These are phyloP conservation scores for Rhododendron simsii DNA, from an alignment of 148 eudicot species.

Conservation along the genomic window DNA sequence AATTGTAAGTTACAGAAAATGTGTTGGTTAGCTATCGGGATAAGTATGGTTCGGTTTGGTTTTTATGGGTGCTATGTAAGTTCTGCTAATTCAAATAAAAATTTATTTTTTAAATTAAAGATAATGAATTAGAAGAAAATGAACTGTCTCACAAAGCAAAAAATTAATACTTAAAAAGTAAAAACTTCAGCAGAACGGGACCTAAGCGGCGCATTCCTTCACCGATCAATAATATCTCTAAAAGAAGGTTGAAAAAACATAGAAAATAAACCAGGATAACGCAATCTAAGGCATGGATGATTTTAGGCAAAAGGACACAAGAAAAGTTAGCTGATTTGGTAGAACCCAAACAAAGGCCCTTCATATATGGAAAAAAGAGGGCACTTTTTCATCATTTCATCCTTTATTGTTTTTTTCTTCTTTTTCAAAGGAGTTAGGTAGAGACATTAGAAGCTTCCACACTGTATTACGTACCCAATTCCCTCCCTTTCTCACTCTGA, in stretches of 20 bases:
- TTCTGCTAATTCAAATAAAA: no score
- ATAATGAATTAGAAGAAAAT: no score
- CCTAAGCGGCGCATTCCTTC: background rate
- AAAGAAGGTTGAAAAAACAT: background rate
- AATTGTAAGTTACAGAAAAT: no score
- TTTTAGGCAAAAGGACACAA: constrained; percentile 1
- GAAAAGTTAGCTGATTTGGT: background rate
- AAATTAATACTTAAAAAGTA: no score
- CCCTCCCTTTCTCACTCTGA: background rate
- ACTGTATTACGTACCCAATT: constrained; percentile 12
- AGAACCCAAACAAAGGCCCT: constrained; percentile 15
- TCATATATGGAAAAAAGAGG: constrained; percentile 12
- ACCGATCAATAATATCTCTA: background rate
- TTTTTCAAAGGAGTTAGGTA: constrained; percentile 48
- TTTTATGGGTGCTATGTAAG: no score
- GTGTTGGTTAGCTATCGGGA: no score
- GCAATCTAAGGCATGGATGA: background rate
- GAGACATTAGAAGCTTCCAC: constrained; percentile 49
- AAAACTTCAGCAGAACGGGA: no score
- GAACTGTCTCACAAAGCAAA: no score
- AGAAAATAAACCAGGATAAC: background rate
- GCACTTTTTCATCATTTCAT: constrained; percentile 29
- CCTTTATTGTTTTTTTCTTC: background rate
- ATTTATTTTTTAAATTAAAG: no score
- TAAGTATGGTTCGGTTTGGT: no score